Percentiles rank a stretch among this genome's conserved stretches.
These are phyloP conservation scores for Penicillium paradoxum DNA, from an alignment of 495 filamentous ascomycete species.

Conservation along the genomic window DNA sequence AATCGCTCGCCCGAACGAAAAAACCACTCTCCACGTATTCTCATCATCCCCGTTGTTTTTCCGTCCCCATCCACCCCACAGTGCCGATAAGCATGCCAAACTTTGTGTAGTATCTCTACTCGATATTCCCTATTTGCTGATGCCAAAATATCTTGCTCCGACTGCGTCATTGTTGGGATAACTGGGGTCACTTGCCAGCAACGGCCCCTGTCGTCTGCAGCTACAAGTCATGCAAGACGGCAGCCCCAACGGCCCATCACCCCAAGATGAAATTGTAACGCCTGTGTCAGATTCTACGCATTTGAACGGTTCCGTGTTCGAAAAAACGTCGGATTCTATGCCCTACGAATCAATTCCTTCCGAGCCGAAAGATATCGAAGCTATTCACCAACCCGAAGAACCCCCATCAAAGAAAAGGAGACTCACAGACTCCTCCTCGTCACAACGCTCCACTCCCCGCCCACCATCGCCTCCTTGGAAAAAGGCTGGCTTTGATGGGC, in stretches of 20 bases:
- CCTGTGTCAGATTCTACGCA: constrained; percentile 25
- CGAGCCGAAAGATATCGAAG: constrained; percentile 32
- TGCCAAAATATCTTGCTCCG: constrained; percentile 53
- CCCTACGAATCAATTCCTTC: constrained; percentile 26
- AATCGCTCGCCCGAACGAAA: constrained; percentile 29
- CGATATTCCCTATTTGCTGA: constrained; percentile 56
- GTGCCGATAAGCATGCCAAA: constrained; percentile 59
- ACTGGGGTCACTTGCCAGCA: constrained; percentile 52
- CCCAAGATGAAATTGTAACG: constrained; percentile 44
- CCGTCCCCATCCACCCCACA: constrained; percentile 34
- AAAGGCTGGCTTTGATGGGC: constrained; percentile 77
- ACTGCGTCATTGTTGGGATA: constrained; percentile 63
- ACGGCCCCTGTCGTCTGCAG: constrained; percentile 47
- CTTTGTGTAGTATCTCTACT: constrained; percentile 47
- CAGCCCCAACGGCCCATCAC: constrained; percentile 43
- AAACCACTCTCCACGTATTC: constrained; percentile 43
- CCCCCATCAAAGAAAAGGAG: constrained; percentile 73
- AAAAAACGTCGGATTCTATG: constrained; percentile 25
- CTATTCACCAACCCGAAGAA: constrained; percentile 36
- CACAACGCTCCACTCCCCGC: constrained; percentile 46
- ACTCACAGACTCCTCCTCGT: constrained; percentile 47
- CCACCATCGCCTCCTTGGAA: constrained; percentile 88
- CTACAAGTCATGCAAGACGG: constrained; percentile 58
- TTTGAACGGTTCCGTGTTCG: constrained; percentile 23
- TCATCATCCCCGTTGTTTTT: constrained; percentile 31